These are phyloP conservation scores for Magnusiomyces paraingens DNA, from an alignment of 1,139 yeast genomes.

Conservation along the genomic window DNA sequence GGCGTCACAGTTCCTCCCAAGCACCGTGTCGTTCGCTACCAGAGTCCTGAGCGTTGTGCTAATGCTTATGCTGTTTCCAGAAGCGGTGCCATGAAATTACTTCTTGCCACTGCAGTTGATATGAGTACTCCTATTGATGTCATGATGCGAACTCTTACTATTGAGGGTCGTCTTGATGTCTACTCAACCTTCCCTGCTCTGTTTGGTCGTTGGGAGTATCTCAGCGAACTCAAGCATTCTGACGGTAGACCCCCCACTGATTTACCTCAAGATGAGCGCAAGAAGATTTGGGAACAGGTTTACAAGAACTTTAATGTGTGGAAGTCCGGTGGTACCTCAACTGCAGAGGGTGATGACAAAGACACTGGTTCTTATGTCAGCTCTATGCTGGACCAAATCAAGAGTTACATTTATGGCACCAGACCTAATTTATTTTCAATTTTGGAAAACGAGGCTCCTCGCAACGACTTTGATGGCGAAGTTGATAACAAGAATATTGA, in stretches of 20 bases:
- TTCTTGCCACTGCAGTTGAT: slow-evolving; percentile 4
- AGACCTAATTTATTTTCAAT: too few species aligned
- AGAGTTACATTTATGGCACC: too few species aligned
- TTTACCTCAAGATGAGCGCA: neutral
- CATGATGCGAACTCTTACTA: neutral
- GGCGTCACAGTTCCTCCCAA: neutral
- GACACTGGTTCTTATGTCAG: too few species aligned
- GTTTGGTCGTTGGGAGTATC: slow-evolving; percentile 6
- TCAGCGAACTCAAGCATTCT: neutral
- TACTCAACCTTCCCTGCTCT: slow-evolving; percentile 1
- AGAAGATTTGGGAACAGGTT: neutral
- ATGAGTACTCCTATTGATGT: slow-evolving; percentile 3
- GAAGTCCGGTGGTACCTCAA: neutral
- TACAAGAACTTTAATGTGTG: neutral
- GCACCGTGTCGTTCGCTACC: slow-evolving; percentile 3
- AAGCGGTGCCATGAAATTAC: slow-evolving; percentile 4
- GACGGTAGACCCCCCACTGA: slow-evolving; percentile 1
- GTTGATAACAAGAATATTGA: too few species aligned
- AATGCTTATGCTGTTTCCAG: slow-evolving; percentile 9
- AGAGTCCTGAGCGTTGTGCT: slow-evolving; percentile 1
- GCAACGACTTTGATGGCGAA: too few species aligned
- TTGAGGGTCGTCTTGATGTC: neutral
- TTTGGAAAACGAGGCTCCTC: too few species aligned
- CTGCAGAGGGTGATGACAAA: too few species aligned
- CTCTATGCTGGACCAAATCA: too few species aligned